Base-by-base conservation (phyloP, 163 green algal genomes). In the Scenedesmus sp. region DNA sequence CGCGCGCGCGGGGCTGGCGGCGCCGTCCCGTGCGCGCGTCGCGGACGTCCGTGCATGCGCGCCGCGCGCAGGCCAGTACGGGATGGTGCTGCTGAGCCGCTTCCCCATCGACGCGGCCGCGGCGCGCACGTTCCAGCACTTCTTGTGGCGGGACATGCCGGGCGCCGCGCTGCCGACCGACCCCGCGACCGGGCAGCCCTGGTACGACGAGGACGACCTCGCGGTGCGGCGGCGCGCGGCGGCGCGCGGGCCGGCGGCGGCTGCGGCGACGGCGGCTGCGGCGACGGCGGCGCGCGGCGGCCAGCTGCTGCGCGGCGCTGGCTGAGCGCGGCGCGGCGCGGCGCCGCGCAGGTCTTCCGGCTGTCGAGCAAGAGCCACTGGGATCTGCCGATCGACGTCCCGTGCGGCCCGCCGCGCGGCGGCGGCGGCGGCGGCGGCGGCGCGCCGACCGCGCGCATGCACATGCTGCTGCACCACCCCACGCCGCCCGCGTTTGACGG, bases 51-150 rank as follows among this genome's bases (percentile, higher is more conserved):
- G n/a, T n/a, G n/a, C n/a, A n/a, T n/a, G n/a, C n/a, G n/a, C n/a
- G n/a, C n/a, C n/a, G n/a, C n/a, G n/a, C n/a, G 6, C n/a, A 78
- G 76, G 76, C 20, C 76, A 83, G 44, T 83, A 83, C 45, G 76
- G 66, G 50, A 83, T 83, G 76, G 66, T 71, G 50, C 53, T 83
- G 39, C 65, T 83, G 5, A 48, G 20, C 10, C 39, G 56, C 22
- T 81, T 78, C 42, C 76, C 67, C 9, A 83, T 83, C 44, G 67
- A 83, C 33, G 42, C 26, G 13, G 33, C 20, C 17, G 28, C 9
- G 28, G 44, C 31, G 11, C 65, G 76, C 29, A 83, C 76, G 18
- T 83, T 83, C 45, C 76, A 79, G 44, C 22, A 44, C 42, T 71
- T 83, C 31, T 70, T 79, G 56, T 83, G 69, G 67, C 17, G 10